Base-by-base conservation (phyloP, 2,329 filamentous ascomycete genomes). In the Chaetomium sp. region DNA sequence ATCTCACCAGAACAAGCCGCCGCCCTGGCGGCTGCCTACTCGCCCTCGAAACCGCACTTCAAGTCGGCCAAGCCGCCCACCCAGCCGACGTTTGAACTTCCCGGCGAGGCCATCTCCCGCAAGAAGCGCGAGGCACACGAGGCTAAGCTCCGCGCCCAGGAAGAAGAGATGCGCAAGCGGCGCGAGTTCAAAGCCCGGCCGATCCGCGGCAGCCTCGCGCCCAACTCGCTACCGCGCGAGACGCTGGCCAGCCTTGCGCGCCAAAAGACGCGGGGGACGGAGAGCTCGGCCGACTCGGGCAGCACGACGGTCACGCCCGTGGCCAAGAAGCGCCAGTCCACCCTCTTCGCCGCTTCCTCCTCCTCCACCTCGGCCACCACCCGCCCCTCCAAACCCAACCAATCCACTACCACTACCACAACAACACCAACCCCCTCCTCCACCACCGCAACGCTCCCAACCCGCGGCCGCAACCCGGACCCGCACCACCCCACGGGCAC, bases 131-230 rank as follows among this genome's bases (percentile, higher is more conserved):
- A 88, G 75, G 78, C 85, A 72, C 79, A 81, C 62, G 82, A 87
- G 70, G 79, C 83, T 64, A 82, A 80, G 67, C 75, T 88, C 51
- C 82, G 78, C 67, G 80, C 80, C 3, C 80, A 87, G 70, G 85
- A 86, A 70, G 85, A 88, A 68, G 86, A 87, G 69, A 83, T 86
- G 66, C 82, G 79, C 27, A 85, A 80, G 74, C 81, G 82, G 62
- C 83, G 86, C 62, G 85, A 88, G 70, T 89, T 89, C 78, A 89
- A 87, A 73, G 87, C 86, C 6, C 81, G 81, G 42, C 86, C 87
- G 21, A 73, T 85, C 45, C 82, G 82, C 50, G 75, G 78, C 60
- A 82, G 78, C 62, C 72, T 79, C 21, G 75, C 74, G 9, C 75
- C 78, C 1, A 74, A 75, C 54, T 74, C 79, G 6, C 68, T 79